Percentiles rank a stretch among this genome's conserved stretches.
phyloP scores from a whole-genome alignment of 805 yeast genomes.

The Yamadazyma paraphyllophila region DNA sequence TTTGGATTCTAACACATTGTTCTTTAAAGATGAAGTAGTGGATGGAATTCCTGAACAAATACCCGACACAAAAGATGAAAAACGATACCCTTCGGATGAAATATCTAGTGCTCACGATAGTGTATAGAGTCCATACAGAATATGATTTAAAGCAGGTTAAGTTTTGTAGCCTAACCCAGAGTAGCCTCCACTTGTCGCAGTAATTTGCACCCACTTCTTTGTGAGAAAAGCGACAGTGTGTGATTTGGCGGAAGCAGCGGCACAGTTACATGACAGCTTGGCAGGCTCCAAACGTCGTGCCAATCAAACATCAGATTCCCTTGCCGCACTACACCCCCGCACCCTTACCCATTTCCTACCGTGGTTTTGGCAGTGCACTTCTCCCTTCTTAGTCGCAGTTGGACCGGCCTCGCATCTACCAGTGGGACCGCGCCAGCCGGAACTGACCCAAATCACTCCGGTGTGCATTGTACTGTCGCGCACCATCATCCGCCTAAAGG shows the following conservation, averaged over 20 bases:
- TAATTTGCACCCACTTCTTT: neutral
- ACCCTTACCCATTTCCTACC: no score
- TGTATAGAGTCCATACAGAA: neutral
- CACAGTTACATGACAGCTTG: neutral
- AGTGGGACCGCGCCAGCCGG: no score
- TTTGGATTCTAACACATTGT: slow-evolving; percentile 35
- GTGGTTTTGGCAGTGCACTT: no score
- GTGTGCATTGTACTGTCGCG: neutral
- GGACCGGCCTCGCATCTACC: no score
- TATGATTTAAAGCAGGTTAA: neutral
- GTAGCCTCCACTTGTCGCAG: neutral
- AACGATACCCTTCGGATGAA: neutral
- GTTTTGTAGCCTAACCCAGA: neutral
- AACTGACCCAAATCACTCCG: no score
- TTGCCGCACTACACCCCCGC: no score
- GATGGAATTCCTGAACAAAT: slow-evolving; percentile 10
- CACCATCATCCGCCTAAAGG: neutral
- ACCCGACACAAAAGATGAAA: neutral
- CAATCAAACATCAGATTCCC: neutral
- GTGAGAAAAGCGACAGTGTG: neutral
- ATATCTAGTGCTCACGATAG: slow-evolving; percentile 1
- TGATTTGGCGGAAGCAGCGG: no score
- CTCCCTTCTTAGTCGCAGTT: no score
- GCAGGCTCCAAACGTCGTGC: neutral
- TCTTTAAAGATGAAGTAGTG: slow-evolving; percentile 21